A percentile compares a stretch with the other conserved stretches of the same genome.
Conservation (phyloP, 306 rosid species). For the Quercus ilex region DNA sequence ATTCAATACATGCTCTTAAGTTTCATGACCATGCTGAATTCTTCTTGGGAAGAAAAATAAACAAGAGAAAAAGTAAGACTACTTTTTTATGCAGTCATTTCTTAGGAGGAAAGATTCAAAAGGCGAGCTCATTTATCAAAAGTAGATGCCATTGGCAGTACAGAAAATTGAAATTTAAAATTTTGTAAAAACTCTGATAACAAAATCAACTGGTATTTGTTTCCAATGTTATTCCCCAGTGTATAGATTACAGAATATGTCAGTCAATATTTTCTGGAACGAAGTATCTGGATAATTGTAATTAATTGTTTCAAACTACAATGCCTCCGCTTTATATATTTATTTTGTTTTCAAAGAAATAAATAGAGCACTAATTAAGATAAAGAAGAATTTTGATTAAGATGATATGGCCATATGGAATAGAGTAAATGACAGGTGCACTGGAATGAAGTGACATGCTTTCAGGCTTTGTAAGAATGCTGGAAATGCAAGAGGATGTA, state of each 20-base stretch:
- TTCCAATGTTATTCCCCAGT: background rate
- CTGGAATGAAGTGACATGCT: background rate
- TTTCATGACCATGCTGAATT: constrained; percentile 6
- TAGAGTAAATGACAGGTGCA: background rate
- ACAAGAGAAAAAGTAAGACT: background rate
- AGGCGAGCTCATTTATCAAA: background rate
- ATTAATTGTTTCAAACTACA: background rate
- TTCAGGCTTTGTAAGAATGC: background rate
- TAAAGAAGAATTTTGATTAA: background rate
- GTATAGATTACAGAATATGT: background rate
- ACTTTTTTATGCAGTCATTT: background rate
- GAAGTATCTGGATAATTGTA: background rate
- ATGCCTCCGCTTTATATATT: background rate
- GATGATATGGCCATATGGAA: background rate
- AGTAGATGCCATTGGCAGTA: background rate
- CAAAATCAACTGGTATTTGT: background rate
- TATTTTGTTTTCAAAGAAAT: background rate
- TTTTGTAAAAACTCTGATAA: background rate
- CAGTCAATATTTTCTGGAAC: background rate
- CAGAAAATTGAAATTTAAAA: background rate
- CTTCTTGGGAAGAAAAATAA: background rate
- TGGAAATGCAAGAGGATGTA: background rate
- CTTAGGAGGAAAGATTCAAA: background rate
- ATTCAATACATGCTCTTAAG: constrained; percentile 15
- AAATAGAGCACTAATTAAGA: background rate